These are phyloP conservation scores for Kurtzmaniella quercitrusa DNA, from an alignment of 1,139 yeast genomes.

Conservation along the genomic window DNA sequence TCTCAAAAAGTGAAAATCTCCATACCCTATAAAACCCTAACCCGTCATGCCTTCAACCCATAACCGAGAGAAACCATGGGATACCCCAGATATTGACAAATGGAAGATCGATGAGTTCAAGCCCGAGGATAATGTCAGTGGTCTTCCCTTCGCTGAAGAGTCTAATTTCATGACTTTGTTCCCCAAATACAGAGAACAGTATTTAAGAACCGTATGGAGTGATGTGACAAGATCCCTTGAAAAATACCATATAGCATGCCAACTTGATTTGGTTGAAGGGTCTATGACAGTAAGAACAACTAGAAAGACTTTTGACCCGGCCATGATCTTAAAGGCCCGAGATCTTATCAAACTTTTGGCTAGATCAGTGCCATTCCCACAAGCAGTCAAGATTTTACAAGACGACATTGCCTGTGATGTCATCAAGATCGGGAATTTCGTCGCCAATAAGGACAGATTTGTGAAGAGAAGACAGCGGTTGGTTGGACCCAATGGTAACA, in stretches of 20 bases:
- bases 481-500: slow-evolving; percentile 96
- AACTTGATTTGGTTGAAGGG: slow-evolving; percentile 89
- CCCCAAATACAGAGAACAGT: slow-evolving; percentile 94
- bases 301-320: slow-evolving; percentile 93
- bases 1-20: not conserved
- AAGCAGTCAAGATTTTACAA: slow-evolving; percentile 84
- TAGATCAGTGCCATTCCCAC: slow-evolving; percentile 95
- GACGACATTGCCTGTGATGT: slow-evolving; percentile 96
- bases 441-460: slow-evolving; percentile 87
- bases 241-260: slow-evolving; percentile 70
- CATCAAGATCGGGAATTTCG: slow-evolving; percentile 87
- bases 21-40: not conserved
- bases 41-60: slow-evolving; percentile 79
- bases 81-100: slow-evolving; percentile 90
- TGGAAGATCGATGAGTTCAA: slow-evolving; percentile 89
- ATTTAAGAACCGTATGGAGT: slow-evolving; percentile 86
- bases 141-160: slow-evolving; percentile 87
- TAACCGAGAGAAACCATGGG: slow-evolving; percentile 97
- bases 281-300: slow-evolving; percentile 97
- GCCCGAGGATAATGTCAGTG: slow-evolving; percentile 84
- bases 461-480: slow-evolving; percentile 93
- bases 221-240: slow-evolving; percentile 83
- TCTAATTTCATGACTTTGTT: slow-evolving; percentile 91
- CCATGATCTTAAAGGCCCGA: slow-evolving; percentile 87
- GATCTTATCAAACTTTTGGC: slow-evolving; percentile 91